Conservation (phyloP, 192 early-diverging fungal species). For the Rhizoclosmatium sp. region DNA sequence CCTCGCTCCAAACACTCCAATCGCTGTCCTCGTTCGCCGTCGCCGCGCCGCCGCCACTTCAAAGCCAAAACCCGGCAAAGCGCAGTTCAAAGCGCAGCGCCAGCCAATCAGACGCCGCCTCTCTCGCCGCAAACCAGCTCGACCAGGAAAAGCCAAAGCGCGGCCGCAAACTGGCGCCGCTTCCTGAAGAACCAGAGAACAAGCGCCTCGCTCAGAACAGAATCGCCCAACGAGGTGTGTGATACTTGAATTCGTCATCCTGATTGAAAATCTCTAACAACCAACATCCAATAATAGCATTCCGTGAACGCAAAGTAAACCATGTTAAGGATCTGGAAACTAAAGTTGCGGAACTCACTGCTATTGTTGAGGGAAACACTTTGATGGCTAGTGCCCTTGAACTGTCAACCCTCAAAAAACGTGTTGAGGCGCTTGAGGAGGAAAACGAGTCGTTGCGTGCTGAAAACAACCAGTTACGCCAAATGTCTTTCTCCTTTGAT, state of each 20-base stretch:
- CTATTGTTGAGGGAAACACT: conserved; percentile 11
- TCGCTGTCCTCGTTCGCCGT: background rate
- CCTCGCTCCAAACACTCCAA: background rate
- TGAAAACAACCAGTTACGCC: conserved; percentile 15
- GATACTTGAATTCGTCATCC: background rate
- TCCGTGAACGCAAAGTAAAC: conserved; percentile 31
- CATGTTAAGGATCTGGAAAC: conserved; percentile 28
- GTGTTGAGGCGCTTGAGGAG: background rate
- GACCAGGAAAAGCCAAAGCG: conserved; percentile 10
- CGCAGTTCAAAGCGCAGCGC: too few relatives aligned
- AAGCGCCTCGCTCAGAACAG: conserved; percentile 14
- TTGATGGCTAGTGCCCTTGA: background rate
- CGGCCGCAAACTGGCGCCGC: conserved; percentile 9
- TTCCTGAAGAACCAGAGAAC: conserved; percentile 6
- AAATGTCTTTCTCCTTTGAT: conserved; percentile 28
- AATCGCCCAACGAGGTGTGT: background rate
- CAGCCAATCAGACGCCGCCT: too few relatives aligned
- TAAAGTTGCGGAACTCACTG: conserved; percentile 13
- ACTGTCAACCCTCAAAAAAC: background rate
- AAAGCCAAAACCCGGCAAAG: too few relatives aligned
- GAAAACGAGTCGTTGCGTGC: background rate
- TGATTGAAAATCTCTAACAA: background rate
- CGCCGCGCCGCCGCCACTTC: too few relatives aligned
- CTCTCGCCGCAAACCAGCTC: background rate
- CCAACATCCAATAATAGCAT: background rate